A percentile compares a stretch with the other conserved stretches of the same genome.
phyloP scores from a whole-genome alignment of 768 basidiomycete genomes.

The Auricularia cornea region DNA sequence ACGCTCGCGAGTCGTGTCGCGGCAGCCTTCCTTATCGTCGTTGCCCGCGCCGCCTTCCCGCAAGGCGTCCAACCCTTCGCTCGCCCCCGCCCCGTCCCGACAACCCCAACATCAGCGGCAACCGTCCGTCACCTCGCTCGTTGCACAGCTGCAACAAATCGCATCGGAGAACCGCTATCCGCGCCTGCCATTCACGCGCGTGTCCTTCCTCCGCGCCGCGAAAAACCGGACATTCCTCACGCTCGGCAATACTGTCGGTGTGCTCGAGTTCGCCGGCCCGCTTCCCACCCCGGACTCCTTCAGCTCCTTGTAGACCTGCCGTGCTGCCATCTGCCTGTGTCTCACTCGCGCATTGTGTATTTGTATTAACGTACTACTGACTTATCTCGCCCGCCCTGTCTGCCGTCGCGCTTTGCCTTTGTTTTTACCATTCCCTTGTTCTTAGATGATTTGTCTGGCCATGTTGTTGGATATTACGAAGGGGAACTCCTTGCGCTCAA shows the following conservation, averaged over 20 bases:
- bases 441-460: too few relatives aligned
- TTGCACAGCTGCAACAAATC: slow-evolving; percentile 12
- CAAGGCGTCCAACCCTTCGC: slow-evolving; percentile 13
- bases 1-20: not conserved
- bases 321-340: too few relatives aligned
- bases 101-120: slow-evolving; percentile 32
- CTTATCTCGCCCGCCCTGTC: not conserved
- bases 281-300: slow-evolving; percentile 4
- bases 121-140: slow-evolving; percentile 16
- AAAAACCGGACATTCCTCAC: slow-evolving; percentile 53
- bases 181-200: slow-evolving; percentile 73
- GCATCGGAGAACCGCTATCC: slow-evolving; percentile 25
- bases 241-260: slow-evolving; percentile 69
- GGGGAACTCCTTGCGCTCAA: too few relatives aligned
- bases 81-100: slow-evolving; percentile 43
- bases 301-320: not conserved
- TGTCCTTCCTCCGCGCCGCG: slow-evolving; percentile 47
- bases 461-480: too few relatives aligned
- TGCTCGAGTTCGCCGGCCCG: slow-evolving; percentile 31
- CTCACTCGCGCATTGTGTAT: too few relatives aligned
- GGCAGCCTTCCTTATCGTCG: not conserved
- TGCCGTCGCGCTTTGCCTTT: not conserved
- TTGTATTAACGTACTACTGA: too few relatives aligned
- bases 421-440: too few relatives aligned
- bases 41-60: not conserved